Base-by-base conservation (phyloP, 2,329 filamentous ascomycete genomes). In the Xylaria sp. region DNA sequence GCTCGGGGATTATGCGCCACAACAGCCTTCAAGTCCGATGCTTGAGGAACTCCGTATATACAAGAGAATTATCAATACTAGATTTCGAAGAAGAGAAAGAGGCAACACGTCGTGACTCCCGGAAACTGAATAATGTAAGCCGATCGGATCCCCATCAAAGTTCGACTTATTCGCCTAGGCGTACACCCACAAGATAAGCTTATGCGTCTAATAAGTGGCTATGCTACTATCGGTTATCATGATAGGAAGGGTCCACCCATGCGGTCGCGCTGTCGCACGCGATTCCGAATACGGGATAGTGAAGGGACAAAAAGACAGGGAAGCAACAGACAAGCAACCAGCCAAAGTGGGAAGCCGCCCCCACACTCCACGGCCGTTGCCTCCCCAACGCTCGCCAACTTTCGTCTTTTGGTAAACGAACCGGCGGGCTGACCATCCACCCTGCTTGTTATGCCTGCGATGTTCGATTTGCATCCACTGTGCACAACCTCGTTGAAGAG, bases 321-420 rank as follows among this genome's bases (percentile, higher is more conserved):
- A 49, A 23, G 9, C 13, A 13, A 13, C 49, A 34, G 50, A 23
- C 50, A 30, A 39, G 34, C 34, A 13, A 39, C 16, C 60, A 18
- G 49, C 30, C 49, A 37, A 39, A 54, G n/a, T 9, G 10, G 49
- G 46, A 48, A 49, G 52, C 47, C 13, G 47, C 50, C 59, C 56
- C 59, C 57, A 59, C 61, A n/a, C 13, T 39, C 37, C 39, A 19
- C 13, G 2, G 19, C 54, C 56, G 69, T 70, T 70, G 69, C 69
- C 66, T 63, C 65, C 53, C 65, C 69, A 70, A 70, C 69, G 65
- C 57, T 8, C 23, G 39, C 55, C 57, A 56, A 52, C 34, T 58
- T 61, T 57, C 60, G 59, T 37, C 52, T 55, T 30, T 55, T 55
- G 55, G 63, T 66, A 68, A 66, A 59, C 64, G 57, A 59, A 59